phyloP scores from a whole-genome alignment of 1,139 yeast species.

The Williopsis jadinii region DNA sequence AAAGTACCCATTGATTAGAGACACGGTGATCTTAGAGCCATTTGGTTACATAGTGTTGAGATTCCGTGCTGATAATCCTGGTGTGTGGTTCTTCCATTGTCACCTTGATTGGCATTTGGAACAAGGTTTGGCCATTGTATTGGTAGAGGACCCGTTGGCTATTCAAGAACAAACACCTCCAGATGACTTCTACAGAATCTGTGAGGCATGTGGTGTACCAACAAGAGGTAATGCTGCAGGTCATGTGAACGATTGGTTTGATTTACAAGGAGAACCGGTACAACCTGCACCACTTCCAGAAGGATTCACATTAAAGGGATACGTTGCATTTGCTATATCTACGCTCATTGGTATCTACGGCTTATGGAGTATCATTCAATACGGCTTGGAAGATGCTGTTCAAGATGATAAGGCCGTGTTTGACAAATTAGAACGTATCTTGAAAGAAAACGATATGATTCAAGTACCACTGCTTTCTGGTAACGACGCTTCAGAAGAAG shows the following conservation, averaged over 20 bases:
- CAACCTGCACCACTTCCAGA: slow-evolving; percentile 54
- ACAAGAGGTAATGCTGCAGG: slow-evolving; percentile 70
- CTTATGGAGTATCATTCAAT: slow-evolving; percentile 44
- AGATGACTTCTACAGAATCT: slow-evolving; percentile 40
- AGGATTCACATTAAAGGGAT: slow-evolving; percentile 66
- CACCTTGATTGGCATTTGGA: slow-evolving; percentile 78
- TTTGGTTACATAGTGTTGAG: slow-evolving; percentile 62
- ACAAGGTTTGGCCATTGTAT: slow-evolving; percentile 65
- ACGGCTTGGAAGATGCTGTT: slow-evolving; percentile 56
- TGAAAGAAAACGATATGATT: slow-evolving; percentile 16
- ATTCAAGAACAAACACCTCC: slow-evolving; percentile 40
- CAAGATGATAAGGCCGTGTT: slow-evolving; percentile 33
- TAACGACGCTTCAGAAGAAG: neutral
- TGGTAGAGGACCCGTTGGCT: slow-evolving; percentile 57
- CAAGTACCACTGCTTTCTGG: slow-evolving; percentile 2
- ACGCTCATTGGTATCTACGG: slow-evolving; percentile 55
- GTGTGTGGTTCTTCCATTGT: slow-evolving; percentile 81
- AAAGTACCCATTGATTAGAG: slow-evolving; percentile 56
- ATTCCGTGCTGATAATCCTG: slow-evolving; percentile 73
- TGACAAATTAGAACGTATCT: slow-evolving; percentile 19
- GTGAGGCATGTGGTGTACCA: slow-evolving; percentile 38
- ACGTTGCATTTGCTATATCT: slow-evolving; percentile 53
- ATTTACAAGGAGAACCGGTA: slow-evolving; percentile 48
- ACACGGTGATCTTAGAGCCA: slow-evolving; percentile 56
- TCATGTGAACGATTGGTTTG: slow-evolving; percentile 39